Conservation (phyloP, 73 alveolate species). For the Tetrahymena elliotti region DNA sequence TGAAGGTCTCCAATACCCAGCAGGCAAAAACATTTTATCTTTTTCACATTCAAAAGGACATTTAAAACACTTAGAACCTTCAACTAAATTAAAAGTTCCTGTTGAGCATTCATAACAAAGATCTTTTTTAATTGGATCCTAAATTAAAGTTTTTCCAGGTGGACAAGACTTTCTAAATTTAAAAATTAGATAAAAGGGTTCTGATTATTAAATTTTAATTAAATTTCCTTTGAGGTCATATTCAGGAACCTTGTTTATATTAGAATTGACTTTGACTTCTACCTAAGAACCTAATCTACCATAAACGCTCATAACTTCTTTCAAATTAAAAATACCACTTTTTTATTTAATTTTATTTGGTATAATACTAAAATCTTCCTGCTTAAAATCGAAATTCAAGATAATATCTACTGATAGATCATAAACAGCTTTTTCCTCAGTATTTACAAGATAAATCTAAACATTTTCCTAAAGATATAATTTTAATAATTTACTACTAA, state of each 20-base stretch:
- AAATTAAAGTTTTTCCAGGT: background rate
- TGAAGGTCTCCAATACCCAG: background rate
- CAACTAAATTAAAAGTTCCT: background rate
- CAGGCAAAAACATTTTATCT: background rate
- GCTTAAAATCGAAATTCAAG: background rate
- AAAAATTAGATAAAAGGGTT: background rate
- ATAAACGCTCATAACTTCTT: background rate
- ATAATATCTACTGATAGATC: background rate
- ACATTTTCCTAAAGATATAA: background rate
- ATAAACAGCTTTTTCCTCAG: background rate
- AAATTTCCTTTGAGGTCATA: background rate
- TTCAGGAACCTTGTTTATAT: background rate
- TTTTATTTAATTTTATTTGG: background rate
- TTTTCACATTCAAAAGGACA: background rate
- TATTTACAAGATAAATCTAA: background rate
- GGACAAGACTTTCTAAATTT: background rate
- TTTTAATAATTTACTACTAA: no score
- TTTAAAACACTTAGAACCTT: background rate
- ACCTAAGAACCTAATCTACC: background rate
- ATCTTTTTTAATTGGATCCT: background rate
- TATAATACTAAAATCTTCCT: background rate
- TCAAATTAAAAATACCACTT: background rate
- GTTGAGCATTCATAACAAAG: background rate
- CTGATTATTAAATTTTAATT: background rate
- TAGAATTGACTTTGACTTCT: background rate